Evolutionary conservation across 2,329 filamentous ascomycete genomes (phyloP), one percentile per base, ranked within the genome.

Genomic region (Microcyclospora tardicrescens): DNA sequence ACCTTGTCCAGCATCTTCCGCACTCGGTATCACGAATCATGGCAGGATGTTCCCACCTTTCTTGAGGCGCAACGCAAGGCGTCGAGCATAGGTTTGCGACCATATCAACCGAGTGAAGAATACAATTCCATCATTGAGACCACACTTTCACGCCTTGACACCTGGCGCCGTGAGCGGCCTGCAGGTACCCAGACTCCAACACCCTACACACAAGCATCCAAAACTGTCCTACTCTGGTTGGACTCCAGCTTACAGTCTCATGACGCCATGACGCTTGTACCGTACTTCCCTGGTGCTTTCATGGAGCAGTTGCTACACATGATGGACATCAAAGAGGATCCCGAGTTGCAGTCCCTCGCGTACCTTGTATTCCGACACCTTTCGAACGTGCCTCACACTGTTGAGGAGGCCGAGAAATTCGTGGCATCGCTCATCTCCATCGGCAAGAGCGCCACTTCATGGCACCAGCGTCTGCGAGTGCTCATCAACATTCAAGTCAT

Each of bases 291-390:
- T 0, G 73, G 83, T 28, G 71, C 81, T 0, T 89, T 96, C 55
- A 91, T 93, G 59, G 84, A 91, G 52, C 84, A 95, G 58, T 74
- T 98, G 11, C 67, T 98, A 37, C 87, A 98, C 67, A 98, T 98
- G 91, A 98, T 98, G 89, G 91, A 98, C 56, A 85, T 98, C 59
- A 96, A 96, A 61, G 91, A 98, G 61, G 91, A 98, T 53, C 86
- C 85, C 0, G 93, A 98, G 61, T 72, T 98, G 2, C 93, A 95
- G 69, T 81, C 83, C 9, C 72, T 95, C 8, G 89, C 91, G 0
- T 98, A 96, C 57, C 86, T 94, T 55, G 91, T 98, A 32, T 98
- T 96, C 67, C 81, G 89, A 6, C 89, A 98, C 56, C 68, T 98
- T 12, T 86, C 91, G 11, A 98, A 98, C 59, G 85, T 98, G 40